Base-by-base conservation (phyloP, 106 monocot species). In the Iris macrosiphon region DNA sequence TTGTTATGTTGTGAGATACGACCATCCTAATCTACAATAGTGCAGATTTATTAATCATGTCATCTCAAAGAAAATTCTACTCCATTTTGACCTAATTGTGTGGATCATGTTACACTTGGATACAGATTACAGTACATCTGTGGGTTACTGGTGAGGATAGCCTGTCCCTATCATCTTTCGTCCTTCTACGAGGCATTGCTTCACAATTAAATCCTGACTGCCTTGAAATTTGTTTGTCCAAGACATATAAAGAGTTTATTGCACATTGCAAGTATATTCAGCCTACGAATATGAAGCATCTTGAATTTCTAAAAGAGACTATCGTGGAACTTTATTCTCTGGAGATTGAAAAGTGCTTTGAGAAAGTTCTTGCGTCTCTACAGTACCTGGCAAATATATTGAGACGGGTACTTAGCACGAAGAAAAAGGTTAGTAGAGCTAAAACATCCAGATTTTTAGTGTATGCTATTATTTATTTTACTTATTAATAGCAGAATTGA, bases 81-180 rank as follows among this genome's bases (percentile, higher is more conserved):
- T 22, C 9, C 23, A 18, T 45, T 57, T n/a, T 27, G 46, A n/a
- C 30, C 15, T 24, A n/a, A 31, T 31, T 51, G 28, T 29, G 4
- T 8, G 37, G 60, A 31, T 1, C 25, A 28, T 28, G 3, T 42
- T 47, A 8, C 30, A 38, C 43, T 49, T 79, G 47, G 43, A 63
- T 83, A 69, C 85, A 96, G 96, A 67, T 72, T 28, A 69, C 58
- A 44, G 60, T 83, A 63, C 89, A 80, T 55, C 60, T 96, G 45
- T 96, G 89, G 96, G 79, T 75, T 4, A 90, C 85, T 52, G 90
- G 96, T 58, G 90, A 90, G 48, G 77, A 83, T 39, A 60, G 43
- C 23, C 58, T 96, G 24, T 83, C 82, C 62, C 60, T 62, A n/a
- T 74, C 75, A 16, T 77, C 90, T 19, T 83, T 85, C 47, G 31